phyloP scores from a whole-genome alignment of 2,329 filamentous ascomycete genomes.

The Emergomyces orientalis region DNA sequence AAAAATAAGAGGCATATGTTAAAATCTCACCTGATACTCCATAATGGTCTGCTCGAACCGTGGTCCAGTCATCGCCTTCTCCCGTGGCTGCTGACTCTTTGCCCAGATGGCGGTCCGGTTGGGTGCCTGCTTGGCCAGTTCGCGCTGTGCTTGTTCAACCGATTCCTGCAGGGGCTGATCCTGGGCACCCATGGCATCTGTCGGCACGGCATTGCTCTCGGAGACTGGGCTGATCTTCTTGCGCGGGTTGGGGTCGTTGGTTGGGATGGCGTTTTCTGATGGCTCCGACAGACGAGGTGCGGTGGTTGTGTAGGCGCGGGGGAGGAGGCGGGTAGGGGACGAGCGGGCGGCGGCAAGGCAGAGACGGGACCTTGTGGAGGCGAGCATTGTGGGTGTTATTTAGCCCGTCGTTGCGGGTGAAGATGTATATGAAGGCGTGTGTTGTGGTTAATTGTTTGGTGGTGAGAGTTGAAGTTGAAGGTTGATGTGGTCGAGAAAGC shows the following conservation, averaged over 20 bases:
- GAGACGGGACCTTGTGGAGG: conserved; percentile 38
- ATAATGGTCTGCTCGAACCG: conserved; percentile 97
- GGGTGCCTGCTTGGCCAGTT: conserved; percentile 65
- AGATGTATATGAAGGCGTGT: conserved; percentile 16
- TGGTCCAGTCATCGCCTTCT: conserved; percentile 81
- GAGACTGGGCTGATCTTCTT: conserved; percentile 45
- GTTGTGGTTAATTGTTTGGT: conserved; percentile 12
- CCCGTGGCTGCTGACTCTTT: conserved; percentile 69
- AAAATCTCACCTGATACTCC: conserved; percentile 64
- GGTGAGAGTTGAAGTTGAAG: not conserved
- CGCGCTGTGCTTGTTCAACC: conserved; percentile 46
- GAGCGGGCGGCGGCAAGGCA: conserved; percentile 35
- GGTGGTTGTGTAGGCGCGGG: conserved; percentile 37
- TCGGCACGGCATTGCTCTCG: conserved; percentile 50
- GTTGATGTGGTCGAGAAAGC: not conserved
- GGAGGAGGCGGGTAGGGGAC: conserved; percentile 21
- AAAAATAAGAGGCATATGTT: not conserved
- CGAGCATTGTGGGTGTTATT: conserved; percentile 34
- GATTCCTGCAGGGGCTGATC: conserved; percentile 49
- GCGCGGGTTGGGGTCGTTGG: conserved; percentile 51
- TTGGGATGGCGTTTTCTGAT: conserved; percentile 33
- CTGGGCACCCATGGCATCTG: conserved; percentile 39
- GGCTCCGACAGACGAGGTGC: conserved; percentile 27
- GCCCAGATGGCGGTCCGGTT: conserved; percentile 79
- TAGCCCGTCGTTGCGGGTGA: conserved; percentile 15